Evolutionary conservation across 805 yeast genomes (phyloP).

Genomic region (Brettanomyces nanus): DNA sequence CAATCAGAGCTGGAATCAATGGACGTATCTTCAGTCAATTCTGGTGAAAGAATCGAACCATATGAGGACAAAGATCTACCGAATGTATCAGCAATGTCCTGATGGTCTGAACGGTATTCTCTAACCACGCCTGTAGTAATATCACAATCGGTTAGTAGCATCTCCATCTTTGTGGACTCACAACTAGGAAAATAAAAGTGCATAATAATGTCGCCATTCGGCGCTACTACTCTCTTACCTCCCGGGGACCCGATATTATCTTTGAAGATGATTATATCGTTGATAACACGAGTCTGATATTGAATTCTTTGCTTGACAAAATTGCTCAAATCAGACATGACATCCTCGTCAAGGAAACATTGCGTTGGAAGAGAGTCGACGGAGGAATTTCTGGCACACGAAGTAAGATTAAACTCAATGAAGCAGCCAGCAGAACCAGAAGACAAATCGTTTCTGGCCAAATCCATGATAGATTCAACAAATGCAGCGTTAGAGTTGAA

Average conservation of each 20-base stretch:
- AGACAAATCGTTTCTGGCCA: neutral
- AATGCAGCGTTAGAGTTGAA: neutral
- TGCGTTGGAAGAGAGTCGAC: slow-evolving; percentile 12
- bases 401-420: slow-evolving; percentile 48
- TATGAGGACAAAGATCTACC: neutral
- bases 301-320: slow-evolving; percentile 10
- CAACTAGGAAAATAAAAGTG: slow-evolving; percentile 63
- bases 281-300: slow-evolving; percentile 12
- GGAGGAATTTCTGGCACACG: slow-evolving; percentile 5
- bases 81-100: neutral
- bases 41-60: slow-evolving; percentile 5
- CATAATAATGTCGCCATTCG: slow-evolving; percentile 26
- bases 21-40: slow-evolving; percentile 5
- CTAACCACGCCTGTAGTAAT: slow-evolving; percentile 31
- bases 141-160: slow-evolving; percentile 48
- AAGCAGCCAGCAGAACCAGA: slow-evolving; percentile 33
- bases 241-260: slow-evolving; percentile 32
- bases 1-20: slow-evolving; percentile 2
- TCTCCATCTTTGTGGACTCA: slow-evolving; percentile 49
- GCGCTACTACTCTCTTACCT: slow-evolving; percentile 38
- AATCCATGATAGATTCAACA: neutral
- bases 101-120: neutral
- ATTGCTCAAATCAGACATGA: slow-evolving; percentile 6
- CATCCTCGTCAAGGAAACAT: slow-evolving; percentile 19
- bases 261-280: slow-evolving; percentile 16